A percentile compares a stretch with the other conserved stretches of the same genome.
Evolutionary conservation across 768 basidiomycete genomes (phyloP).

Genomic region (Kwoniella shandongensis): DNA sequence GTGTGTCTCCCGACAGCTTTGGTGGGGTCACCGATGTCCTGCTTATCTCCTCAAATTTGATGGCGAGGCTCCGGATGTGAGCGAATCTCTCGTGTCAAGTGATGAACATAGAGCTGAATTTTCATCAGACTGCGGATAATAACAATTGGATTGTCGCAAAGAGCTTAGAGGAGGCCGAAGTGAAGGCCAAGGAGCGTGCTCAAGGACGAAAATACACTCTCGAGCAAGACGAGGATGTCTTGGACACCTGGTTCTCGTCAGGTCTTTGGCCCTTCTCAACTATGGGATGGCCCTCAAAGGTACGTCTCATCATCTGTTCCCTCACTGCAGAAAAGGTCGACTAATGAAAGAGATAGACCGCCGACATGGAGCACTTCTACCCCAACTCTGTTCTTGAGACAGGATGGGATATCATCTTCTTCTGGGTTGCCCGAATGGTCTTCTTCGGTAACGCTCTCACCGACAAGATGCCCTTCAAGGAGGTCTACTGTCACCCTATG

Average conservation of each 20-base stretch:
- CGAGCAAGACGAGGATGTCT: slow-evolving; percentile 92
- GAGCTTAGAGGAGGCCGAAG: slow-evolving; percentile 73
- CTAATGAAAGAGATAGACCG: too few relatives aligned
- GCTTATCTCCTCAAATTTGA: slow-evolving; percentile 89
- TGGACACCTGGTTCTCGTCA: slow-evolving; percentile 99
- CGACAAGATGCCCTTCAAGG: slow-evolving; percentile 85
- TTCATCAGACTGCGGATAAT: slow-evolving; percentile 63
- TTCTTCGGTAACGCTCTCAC: slow-evolving; percentile 87
- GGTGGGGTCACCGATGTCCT: slow-evolving; percentile 98
- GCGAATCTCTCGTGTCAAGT: slow-evolving; percentile 49
- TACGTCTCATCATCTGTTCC: slow-evolving; percentile 44
- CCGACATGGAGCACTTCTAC: slow-evolving; percentile 77
- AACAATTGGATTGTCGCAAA: slow-evolving; percentile 91
- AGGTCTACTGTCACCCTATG: slow-evolving; percentile 98
- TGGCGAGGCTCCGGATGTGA: slow-evolving; percentile 64
- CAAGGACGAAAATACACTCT: slow-evolving; percentile 68
- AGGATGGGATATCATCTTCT: slow-evolving; percentile 99
- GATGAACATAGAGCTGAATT: background rate
- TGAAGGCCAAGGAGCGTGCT: slow-evolving; percentile 67
- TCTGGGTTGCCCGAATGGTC: slow-evolving; percentile 99
- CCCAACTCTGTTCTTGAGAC: slow-evolving; percentile 91
- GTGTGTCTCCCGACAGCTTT: slow-evolving; percentile 97
- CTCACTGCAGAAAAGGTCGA: too few relatives aligned
- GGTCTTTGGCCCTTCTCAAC: slow-evolving; percentile 97
- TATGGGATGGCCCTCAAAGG: slow-evolving; percentile 95